A percentile compares a stretch with the other conserved stretches of the same genome.
phyloP scores from a whole-genome alignment of 179 eudicot species.

The Vitellaria paradoxa region DNA sequence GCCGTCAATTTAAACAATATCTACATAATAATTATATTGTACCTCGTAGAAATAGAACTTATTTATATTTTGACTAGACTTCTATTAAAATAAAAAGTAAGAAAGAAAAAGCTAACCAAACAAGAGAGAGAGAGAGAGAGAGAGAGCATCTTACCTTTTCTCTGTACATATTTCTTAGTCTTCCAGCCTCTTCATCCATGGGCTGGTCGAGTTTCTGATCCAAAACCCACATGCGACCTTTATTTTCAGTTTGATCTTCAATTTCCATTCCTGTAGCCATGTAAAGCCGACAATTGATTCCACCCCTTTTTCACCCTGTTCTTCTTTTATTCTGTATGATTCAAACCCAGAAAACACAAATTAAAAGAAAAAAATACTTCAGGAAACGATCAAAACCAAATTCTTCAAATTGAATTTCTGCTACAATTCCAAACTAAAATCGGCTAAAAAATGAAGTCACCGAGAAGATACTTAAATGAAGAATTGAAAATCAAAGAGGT shows the following conservation, averaged over 20 bases:
- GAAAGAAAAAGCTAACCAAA: neutral
- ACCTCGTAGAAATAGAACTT: neutral
- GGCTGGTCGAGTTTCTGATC: conserved; percentile 97
- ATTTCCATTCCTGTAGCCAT: conserved; percentile 32
- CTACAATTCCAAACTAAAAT: neutral
- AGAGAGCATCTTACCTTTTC: conserved; percentile 56
- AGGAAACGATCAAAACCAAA: neutral
- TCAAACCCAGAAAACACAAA: conserved; percentile 5
- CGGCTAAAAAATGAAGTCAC: neutral
- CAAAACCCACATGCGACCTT: conserved; percentile 94
- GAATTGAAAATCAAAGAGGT: neutral
- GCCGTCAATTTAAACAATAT: neutral
- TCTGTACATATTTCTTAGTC: conserved; percentile 67
- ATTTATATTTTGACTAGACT: neutral
- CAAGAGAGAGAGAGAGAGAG: neutral
- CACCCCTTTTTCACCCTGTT: neutral
- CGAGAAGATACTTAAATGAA: neutral
- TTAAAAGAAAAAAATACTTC: neutral
- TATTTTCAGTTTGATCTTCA: conserved; percentile 45
- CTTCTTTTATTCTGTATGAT: neutral
- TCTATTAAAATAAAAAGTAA: conserved; percentile 1
- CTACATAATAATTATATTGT: neutral
- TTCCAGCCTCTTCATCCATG: conserved; percentile 99
- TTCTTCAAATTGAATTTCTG: neutral
- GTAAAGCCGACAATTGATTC: conserved; percentile 6